Evolutionary conservation across 331 rosid species (phyloP).

Genomic region (Rosa hybrid): DNA sequence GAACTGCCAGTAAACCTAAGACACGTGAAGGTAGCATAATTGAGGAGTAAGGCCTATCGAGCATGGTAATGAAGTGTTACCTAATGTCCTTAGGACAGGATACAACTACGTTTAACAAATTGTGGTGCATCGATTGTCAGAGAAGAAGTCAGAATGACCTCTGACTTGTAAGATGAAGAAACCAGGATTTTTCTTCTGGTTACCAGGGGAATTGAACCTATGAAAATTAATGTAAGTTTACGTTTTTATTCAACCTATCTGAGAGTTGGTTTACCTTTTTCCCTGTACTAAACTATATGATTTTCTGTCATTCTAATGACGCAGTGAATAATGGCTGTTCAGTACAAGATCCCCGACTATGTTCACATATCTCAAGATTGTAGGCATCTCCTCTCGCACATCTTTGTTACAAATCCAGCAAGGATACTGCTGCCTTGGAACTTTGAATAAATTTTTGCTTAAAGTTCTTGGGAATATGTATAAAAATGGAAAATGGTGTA

Average conservation of each 20-base stretch:
- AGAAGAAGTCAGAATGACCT: no score
- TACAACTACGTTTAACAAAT: no score
- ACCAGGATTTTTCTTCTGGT: no score
- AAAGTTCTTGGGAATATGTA: background rate
- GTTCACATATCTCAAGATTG: conserved; percentile 93
- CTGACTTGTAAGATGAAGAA: no score
- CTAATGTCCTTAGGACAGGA: no score
- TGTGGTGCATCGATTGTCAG: no score
- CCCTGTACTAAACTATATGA: conserved; percentile 13
- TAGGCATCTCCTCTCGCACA: conserved; percentile 72
- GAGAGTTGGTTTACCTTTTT: conserved; percentile 1
- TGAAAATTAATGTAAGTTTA: conserved; percentile 49
- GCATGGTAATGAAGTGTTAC: background rate
- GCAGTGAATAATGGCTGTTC: conserved; percentile 89
- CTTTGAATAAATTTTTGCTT: background rate
- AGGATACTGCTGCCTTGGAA: conserved; percentile 26
- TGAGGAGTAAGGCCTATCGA: background rate
- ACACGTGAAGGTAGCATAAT: background rate
- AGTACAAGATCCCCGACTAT: conserved; percentile 86
- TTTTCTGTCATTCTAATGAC: conserved; percentile 31
- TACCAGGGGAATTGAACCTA: no score
- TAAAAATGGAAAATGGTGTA: background rate
- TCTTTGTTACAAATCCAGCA: conserved; percentile 69
- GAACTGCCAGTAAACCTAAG: background rate
- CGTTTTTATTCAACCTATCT: background rate